A percentile compares a stretch with the other conserved stretches of the same genome.
These are phyloP conservation scores for Hevea brasiliensis DNA, from an alignment of 345 rosid species.

Conservation along the genomic window DNA sequence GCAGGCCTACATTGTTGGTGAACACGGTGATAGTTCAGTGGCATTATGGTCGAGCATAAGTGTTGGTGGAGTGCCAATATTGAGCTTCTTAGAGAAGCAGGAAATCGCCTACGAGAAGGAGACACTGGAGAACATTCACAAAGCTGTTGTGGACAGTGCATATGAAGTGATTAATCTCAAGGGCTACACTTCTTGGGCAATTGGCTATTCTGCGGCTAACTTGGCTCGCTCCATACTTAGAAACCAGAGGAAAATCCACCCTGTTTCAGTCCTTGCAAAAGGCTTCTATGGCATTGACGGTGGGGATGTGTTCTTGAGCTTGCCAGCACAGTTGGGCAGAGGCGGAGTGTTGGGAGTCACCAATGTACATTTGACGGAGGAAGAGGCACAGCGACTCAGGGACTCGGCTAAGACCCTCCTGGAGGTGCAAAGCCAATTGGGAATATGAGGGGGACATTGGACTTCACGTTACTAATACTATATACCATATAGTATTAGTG, in stretches of 20 bases:
- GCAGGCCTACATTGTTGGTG: conserved; percentile 83
- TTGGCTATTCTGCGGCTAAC: conserved; percentile 85
- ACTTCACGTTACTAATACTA: neutral
- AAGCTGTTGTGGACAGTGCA: conserved; percentile 61
- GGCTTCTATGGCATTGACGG: conserved; percentile 74
- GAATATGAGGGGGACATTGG: conserved; percentile 30
- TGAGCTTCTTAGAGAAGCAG: conserved; percentile 69
- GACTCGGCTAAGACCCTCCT: conserved; percentile 69
- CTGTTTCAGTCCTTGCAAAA: conserved; percentile 80
- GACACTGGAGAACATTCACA: conserved; percentile 74
- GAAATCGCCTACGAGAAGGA: conserved; percentile 76
- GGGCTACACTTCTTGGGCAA: conserved; percentile 99
- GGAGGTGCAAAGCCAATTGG: conserved; percentile 72
- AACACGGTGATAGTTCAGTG: conserved; percentile 96
- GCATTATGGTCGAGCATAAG: conserved; percentile 96
- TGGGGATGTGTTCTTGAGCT: conserved; percentile 81
- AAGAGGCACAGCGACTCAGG: conserved; percentile 56
- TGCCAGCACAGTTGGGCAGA: conserved; percentile 73
- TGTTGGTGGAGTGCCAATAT: conserved; percentile 84
- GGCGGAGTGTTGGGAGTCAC: conserved; percentile 77
- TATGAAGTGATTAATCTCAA: conserved; percentile 81
- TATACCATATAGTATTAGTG: too few relatives aligned
- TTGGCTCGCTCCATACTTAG: conserved; percentile 69
- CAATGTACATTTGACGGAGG: conserved; percentile 70
- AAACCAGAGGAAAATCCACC: conserved; percentile 91